Percentiles rank a stretch among this genome's conserved stretches.
Conservation (phyloP, 805 yeast genomes). For the Teunomyces gatunensis region DNA sequence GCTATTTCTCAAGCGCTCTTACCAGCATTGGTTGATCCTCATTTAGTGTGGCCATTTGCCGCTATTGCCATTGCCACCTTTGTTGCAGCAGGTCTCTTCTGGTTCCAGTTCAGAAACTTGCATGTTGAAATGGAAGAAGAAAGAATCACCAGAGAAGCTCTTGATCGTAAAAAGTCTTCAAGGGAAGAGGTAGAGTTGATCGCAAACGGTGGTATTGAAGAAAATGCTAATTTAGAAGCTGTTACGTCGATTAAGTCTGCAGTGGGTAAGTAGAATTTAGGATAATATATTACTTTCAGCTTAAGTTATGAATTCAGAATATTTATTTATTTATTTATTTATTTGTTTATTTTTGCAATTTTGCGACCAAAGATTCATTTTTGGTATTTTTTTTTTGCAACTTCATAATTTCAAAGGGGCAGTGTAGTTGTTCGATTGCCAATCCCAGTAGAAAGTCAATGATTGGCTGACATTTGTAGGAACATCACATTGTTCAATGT, state of each 20-base stretch:
- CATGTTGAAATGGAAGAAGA: constrained; percentile 40
- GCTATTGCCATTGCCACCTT: constrained; percentile 38
- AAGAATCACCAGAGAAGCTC: constrained; percentile 24
- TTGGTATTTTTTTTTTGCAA: background rate
- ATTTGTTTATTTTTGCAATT: background rate
- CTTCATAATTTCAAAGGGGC: constrained; percentile 13
- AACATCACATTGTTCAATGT: constrained; percentile 26
- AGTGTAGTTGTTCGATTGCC: constrained; percentile 18
- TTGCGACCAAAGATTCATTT: background rate
- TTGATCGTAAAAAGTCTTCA: background rate
- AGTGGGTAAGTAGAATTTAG: constrained; percentile 20
- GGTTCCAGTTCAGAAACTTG: constrained; percentile 38
- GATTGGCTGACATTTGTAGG: constrained; percentile 18
- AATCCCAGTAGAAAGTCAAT: constrained; percentile 45
- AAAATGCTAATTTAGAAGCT: constrained; percentile 21
- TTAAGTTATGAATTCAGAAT: too few relatives aligned
- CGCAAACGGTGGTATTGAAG: constrained; percentile 17
- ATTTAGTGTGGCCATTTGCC: constrained; percentile 42
- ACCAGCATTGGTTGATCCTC: constrained; percentile 40
- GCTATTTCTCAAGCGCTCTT: constrained; percentile 45
- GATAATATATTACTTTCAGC: background rate
- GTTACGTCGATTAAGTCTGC: constrained; percentile 30
- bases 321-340: background rate
- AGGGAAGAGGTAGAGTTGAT: background rate
- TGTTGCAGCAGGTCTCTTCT: constrained; percentile 30